Evolutionary conservation across 257 asterid species (phyloP).

Genomic region (Catharanthus roseus): DNA sequence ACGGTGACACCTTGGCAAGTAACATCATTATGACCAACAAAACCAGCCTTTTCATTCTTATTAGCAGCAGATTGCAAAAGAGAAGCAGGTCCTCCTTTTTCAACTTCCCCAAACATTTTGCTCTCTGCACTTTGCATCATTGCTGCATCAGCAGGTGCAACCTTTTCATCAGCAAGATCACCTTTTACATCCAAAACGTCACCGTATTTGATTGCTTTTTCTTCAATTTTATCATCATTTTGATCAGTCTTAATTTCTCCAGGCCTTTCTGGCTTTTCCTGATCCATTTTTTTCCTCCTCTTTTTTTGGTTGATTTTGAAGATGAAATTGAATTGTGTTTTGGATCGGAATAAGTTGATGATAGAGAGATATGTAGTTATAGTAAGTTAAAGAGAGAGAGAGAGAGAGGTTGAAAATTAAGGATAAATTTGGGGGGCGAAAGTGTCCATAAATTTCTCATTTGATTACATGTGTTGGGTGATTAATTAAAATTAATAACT

Average conservation of each 20-base stretch:
- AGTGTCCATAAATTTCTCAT: not conserved
- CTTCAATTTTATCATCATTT: not conserved
- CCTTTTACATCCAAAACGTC: constrained; percentile 12
- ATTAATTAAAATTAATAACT: too few relatives aligned
- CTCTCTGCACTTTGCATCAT: constrained; percentile 12
- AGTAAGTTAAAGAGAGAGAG: too few relatives aligned
- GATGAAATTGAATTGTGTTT: too few relatives aligned
- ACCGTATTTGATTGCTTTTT: constrained; percentile 12
- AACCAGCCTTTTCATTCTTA: constrained; percentile 19
- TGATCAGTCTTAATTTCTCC: not conserved
- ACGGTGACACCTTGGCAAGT: constrained; percentile 7
- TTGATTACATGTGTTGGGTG: not conserved
- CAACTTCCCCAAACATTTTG: constrained; percentile 3
- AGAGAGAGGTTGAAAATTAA: not conserved
- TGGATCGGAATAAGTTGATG: not conserved
- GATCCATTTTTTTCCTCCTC: not conserved
- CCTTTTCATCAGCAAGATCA: constrained; percentile 4
- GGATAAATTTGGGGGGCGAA: not conserved
- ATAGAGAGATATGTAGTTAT: not conserved
- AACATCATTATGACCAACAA: constrained; percentile 9
- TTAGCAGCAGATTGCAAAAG: constrained; percentile 14
- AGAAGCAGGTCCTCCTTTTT: constrained; percentile 16
- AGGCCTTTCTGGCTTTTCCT: constrained; percentile 10
- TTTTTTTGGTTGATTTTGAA: too few relatives aligned
- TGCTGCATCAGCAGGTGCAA: constrained; percentile 18